phyloP scores from a whole-genome alignment of 208 protist species.

The Leishmania lainsoni region DNA sequence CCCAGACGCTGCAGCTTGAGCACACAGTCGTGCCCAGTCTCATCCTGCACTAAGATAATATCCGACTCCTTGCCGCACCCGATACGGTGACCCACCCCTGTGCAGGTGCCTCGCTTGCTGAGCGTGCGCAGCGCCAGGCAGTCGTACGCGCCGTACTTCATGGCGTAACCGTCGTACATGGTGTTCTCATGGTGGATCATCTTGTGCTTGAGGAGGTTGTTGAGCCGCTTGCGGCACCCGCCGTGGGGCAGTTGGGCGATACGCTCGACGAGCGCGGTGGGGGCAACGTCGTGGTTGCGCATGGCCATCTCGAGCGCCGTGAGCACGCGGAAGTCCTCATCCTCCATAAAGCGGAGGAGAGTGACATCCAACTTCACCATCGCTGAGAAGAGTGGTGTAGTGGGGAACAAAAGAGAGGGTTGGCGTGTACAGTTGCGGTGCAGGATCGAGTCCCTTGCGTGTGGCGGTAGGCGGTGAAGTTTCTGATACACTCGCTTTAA shows the following conservation, averaged over 20 bases:
- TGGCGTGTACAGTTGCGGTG: neutral
- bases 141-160: constrained; percentile 99
- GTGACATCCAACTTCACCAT: constrained; percentile 92
- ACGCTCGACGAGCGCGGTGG: constrained; percentile 92
- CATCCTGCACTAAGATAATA: constrained; percentile 92
- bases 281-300: constrained; percentile 99
- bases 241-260: constrained; percentile 96
- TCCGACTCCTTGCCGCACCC: constrained; percentile 99
- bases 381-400: neutral
- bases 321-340: constrained; percentile 92
- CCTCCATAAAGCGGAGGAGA: constrained; percentile 87
- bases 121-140: constrained; percentile 98
- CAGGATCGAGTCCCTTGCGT: neutral
- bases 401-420: neutral
- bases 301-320: constrained; percentile 98
- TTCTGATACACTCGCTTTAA: neutral
- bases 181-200: constrained; percentile 95
- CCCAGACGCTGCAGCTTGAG: constrained; percentile 97
- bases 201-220: constrained; percentile 92
- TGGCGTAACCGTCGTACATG: constrained; percentile 97
- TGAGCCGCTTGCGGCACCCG: constrained; percentile 91
- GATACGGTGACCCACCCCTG: constrained; percentile 95
- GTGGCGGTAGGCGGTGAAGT: neutral
- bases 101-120: constrained; percentile 89
- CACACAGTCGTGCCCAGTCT: constrained; percentile 86